A percentile compares a stretch with the other conserved stretches of the same genome.
Conservation (phyloP, 1,284 basidiomycete species). For the Boletus semigastroideus region DNA sequence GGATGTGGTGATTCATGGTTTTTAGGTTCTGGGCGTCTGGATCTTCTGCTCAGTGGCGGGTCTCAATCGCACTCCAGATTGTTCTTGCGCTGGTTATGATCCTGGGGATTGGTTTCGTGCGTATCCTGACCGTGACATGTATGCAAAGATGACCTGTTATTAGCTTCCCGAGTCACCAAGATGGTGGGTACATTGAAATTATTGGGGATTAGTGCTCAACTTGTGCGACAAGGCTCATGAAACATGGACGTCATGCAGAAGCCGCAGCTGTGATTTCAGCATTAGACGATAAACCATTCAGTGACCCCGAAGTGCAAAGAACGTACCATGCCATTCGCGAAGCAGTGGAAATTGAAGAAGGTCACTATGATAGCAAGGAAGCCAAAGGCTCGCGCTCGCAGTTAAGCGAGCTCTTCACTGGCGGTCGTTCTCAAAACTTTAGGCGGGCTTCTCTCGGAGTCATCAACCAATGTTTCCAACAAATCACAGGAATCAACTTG, state of each 20-base stretch:
- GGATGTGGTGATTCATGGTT: neutral
- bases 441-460: slow-evolving; percentile 58
- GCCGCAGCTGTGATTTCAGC: slow-evolving; percentile 65
- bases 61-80: slow-evolving; percentile 70
- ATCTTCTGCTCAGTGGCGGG: slow-evolving; percentile 65
- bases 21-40: slow-evolving; percentile 50
- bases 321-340: slow-evolving; percentile 58
- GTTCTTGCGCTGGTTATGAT: slow-evolving; percentile 63
- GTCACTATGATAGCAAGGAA: slow-evolving; percentile 10
- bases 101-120: slow-evolving; percentile 52
- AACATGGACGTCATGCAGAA: slow-evolving; percentile 58
- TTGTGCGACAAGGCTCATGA: slow-evolving; percentile 45
- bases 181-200: slow-evolving; percentile 37
- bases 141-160: neutral
- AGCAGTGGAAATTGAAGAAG: slow-evolving; percentile 44
- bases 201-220: neutral
- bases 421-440: slow-evolving; percentile 64
- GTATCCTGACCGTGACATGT: slow-evolving; percentile 21
- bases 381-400: slow-evolving; percentile 13
- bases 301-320: slow-evolving; percentile 51
- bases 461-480: slow-evolving; percentile 69
- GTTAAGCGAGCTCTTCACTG: slow-evolving; percentile 52
- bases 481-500: slow-evolving; percentile 58
- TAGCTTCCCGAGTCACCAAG: slow-evolving; percentile 72
- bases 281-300: slow-evolving; percentile 53